Base-by-base conservation (phyloP, 441 rosid genomes). In the Cnidoscolus chayamansa region DNA sequence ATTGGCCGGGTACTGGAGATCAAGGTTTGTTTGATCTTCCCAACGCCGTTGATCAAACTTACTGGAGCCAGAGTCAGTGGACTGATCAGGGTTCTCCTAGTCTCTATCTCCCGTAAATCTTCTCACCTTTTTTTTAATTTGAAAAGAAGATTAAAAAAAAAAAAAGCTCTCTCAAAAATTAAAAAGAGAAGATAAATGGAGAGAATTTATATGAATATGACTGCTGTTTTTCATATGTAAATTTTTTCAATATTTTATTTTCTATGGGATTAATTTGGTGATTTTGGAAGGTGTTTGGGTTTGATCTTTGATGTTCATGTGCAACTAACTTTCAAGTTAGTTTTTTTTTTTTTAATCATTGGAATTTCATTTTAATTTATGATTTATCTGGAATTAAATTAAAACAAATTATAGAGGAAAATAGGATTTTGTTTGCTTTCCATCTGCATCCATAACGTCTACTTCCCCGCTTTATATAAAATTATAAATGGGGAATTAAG, bases 31-130 rank as follows among this genome's bases (percentile, higher is more conserved):
- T 88, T 76, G 93, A 89, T 87, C 85, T 90, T 66, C 83, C 92
- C 0, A 76, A 40, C 80, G n/a, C 80, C 68, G 86, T 80, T 73
- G 98, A 90, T 86, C 97, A 87, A 71, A 77, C 87, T 6, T 90
- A 87, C 86, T 93, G 97, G 98, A 83, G 84, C 78, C 95, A 86
- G 63, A 84, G 78, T 76, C 98, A 87, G 72, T 93, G 95, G 93
- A 77, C 68, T 63, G 93, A 88, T 79, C 89, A 85, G 67, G 89
- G 89, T 79, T 88, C 85, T 32, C 63, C 83, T 20, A 78, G 72
- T 78, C 87, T 87, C 25, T 88, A 86, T 68, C 88, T 93, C 72
- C 98, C 97, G 81, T 71, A 71, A 70, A 55, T 51, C 60, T 67
- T 78, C 61, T 79, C 72, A 68, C 20, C 72, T 78, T 68, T 66